Conservation (phyloP, 257 asterid genomes). For the Paulownia fortunei region DNA sequence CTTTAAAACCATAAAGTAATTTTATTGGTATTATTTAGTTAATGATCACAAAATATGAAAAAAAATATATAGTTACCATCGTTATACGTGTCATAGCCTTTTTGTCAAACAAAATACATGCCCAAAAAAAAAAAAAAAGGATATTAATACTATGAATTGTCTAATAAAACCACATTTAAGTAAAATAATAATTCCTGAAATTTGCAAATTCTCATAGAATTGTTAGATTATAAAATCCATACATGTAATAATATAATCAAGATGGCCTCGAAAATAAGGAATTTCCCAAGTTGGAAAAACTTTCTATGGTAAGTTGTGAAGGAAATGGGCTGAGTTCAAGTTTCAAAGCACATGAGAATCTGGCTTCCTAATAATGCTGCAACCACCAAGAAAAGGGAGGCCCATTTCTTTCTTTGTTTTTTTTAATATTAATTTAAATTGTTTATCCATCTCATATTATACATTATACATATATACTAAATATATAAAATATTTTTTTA, state of each 20-base stretch:
- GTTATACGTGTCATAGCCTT: too few relatives aligned
- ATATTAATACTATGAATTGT: not conserved
- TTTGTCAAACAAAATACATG: too few relatives aligned
- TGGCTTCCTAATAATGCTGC: not conserved
- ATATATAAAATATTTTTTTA: too few relatives aligned
- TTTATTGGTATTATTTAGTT: too few relatives aligned
- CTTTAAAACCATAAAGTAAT: too few relatives aligned
- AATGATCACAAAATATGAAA: too few relatives aligned
- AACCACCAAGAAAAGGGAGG: not conserved
- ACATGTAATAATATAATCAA: not conserved
- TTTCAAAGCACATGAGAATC: constrained; percentile 6
- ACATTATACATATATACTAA: too few relatives aligned
- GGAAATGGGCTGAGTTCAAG: constrained; percentile 4
- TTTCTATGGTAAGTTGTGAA: not conserved
- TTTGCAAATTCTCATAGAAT: not conserved
- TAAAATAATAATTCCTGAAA: not conserved
- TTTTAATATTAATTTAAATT: too few relatives aligned
- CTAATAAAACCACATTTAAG: not conserved
- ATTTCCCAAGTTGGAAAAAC: not conserved
- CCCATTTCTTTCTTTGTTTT: not conserved
- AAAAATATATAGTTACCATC: too few relatives aligned
- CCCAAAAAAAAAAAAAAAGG: too few relatives aligned
- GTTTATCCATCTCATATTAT: too few relatives aligned
- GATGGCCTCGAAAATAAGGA: not conserved
- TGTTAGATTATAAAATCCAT: not conserved